Evolutionary conservation across 352 stramenopile species (phyloP).

Genomic region (Blastocystis sp.): DNA sequence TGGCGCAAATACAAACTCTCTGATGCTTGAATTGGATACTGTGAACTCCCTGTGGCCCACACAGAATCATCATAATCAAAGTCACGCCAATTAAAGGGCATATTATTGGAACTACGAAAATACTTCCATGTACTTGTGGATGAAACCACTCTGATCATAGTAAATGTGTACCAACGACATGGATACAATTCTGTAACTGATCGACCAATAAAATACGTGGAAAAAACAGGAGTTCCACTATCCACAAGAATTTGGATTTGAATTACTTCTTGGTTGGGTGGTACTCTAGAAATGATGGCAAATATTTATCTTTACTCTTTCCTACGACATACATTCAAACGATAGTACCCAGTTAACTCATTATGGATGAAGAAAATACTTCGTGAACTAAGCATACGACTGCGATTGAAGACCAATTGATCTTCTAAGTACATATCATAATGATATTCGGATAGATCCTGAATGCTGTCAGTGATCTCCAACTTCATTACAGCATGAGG

Average conservation of each 20-base stretch:
- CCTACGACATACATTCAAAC: neutral
- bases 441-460: neutral
- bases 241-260: neutral
- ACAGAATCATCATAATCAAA: neutral
- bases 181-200: constrained; percentile 1
- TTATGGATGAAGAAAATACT: neutral
- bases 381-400: neutral
- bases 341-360: neutral
- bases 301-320: neutral
- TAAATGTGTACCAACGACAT: neutral
- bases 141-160: neutral
- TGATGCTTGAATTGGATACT: neutral
- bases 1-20: neutral
- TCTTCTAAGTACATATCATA: neutral
- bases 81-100: constrained; percentile 23
- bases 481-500: neutral
- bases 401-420: neutral
- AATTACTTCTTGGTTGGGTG: neutral
- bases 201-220: neutral
- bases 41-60: neutral
- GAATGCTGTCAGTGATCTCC: constrained; percentile 6
- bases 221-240: neutral
- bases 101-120: neutral
- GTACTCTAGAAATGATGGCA: neutral
- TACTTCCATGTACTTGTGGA: neutral